Percentiles rank a stretch among this genome's conserved stretches.
phyloP scores from a whole-genome alignment of 495 filamentous ascomycete genomes.

The Talaromyces liani region DNA sequence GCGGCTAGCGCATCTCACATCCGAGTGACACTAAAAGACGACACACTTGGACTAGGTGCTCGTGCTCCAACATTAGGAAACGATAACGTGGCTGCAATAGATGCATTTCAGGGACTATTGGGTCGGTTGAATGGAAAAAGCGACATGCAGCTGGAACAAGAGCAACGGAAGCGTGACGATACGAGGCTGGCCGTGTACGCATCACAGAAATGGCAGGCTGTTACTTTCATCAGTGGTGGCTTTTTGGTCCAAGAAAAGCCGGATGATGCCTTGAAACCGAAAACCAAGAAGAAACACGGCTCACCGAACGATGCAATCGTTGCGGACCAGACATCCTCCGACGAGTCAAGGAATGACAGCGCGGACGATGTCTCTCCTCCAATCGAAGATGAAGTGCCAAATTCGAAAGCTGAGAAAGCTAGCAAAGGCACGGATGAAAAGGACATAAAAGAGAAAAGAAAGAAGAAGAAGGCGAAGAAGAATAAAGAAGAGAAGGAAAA shows the following conservation, averaged over 20 bases:
- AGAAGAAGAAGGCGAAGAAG: constrained; percentile 29
- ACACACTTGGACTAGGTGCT: constrained; percentile 82
- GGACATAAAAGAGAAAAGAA: constrained; percentile 17
- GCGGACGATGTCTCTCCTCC: neutral
- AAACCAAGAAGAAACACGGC: constrained; percentile 6
- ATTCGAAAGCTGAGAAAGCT: constrained; percentile 13
- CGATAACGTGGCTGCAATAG: constrained; percentile 71
- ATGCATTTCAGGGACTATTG: constrained; percentile 74
- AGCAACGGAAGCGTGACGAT: constrained; percentile 54
- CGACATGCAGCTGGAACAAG: constrained; percentile 56
- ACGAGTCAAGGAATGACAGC: neutral
- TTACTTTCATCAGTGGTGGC: constrained; percentile 77
- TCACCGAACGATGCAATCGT: constrained; percentile 7
- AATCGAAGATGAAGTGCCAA: constrained; percentile 2
- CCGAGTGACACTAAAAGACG: constrained; percentile 73
- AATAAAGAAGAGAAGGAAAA: constrained; percentile 32
- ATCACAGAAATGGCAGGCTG: constrained; percentile 60
- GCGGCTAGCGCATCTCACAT: constrained; percentile 72
- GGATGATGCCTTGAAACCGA: constrained; percentile 11
- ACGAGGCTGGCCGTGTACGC: constrained; percentile 59
- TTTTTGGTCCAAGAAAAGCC: constrained; percentile 64
- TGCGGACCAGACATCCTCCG: neutral
- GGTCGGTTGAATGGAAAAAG: constrained; percentile 85
- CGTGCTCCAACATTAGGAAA: constrained; percentile 49
- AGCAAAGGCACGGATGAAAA: constrained; percentile 1